These are phyloP conservation scores for Fusarium sp. DNA, from an alignment of 2,329 filamentous ascomycete species.

Conservation along the genomic window DNA sequence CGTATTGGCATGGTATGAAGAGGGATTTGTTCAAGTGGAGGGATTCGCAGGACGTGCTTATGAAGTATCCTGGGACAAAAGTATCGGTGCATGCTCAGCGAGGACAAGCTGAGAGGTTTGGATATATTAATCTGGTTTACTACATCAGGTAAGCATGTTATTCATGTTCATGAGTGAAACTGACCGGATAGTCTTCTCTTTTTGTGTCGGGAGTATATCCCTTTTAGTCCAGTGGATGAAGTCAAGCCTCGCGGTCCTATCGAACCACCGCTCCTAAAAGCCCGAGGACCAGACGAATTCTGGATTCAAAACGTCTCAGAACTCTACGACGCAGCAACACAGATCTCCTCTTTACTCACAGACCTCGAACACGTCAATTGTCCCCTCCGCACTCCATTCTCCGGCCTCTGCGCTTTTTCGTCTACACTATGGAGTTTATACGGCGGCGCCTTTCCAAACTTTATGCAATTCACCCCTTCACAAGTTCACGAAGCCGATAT, in stretches of 20 bases:
- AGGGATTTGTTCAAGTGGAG: conserved; percentile 36
- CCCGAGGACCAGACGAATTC: conserved; percentile 32
- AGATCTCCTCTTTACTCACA: conserved; percentile 39
- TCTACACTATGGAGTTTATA: conserved; percentile 36
- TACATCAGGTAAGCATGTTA: conserved; percentile 36
- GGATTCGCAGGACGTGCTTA: conserved; percentile 18
- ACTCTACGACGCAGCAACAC: conserved; percentile 36
- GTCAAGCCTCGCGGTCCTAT: conserved; percentile 39
- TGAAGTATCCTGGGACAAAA: conserved; percentile 42
- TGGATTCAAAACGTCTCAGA: conserved; percentile 36
- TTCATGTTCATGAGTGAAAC: too few relatives aligned
- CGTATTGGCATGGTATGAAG: conserved; percentile 40
- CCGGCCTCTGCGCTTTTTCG: conserved; percentile 38
- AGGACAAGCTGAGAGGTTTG: conserved; percentile 43
- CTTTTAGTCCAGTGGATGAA: conserved; percentile 43
- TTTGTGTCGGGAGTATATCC: conserved; percentile 41
- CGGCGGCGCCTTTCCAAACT: conserved; percentile 37
- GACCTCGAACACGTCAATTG: conserved; percentile 39
- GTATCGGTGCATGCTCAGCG: conserved; percentile 41
- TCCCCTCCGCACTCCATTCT: conserved; percentile 40
- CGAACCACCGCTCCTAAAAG: conserved; percentile 40
- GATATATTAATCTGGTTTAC: conserved; percentile 44
- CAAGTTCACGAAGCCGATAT: conserved; percentile 28
- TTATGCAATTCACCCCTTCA: too few relatives aligned
- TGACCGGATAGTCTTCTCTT: conserved; percentile 6